Base-by-base conservation (phyloP, 75 land plant genomes). In the Gnetum montanum region DNA sequence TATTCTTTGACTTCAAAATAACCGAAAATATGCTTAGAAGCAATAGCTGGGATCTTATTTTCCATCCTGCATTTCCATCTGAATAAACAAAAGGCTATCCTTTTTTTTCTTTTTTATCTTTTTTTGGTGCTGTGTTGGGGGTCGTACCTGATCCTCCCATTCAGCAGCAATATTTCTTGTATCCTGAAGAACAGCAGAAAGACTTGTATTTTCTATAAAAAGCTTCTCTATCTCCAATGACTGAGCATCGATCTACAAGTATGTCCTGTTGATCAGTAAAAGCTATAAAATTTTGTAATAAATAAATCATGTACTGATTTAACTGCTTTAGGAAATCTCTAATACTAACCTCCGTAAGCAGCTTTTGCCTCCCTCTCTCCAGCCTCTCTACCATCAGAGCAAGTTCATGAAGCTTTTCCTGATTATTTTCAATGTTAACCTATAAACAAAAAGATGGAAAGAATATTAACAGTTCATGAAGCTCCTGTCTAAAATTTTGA, bases 151-250 rank as follows among this genome's bases (percentile, higher is more conserved):
- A 45, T 63, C 69, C 66, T 92, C 94, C 97, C 97, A 92, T 34
- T 75, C 82, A 25, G 62, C 61, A 23, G 76, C 76, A 43, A 70
- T 57, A 15, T 59, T 60, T 51, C 51, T 65, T 13, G 86, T 66
- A 29, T 88, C 94, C 43, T 82, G 70, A 24, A 84, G 65, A 33
- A 81, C 70, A 53, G 55, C 59, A 43, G 76, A 65, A 18, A 92
- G 73, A 58, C 59, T 77, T 15, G 74, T 69, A 57, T 92, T 92
- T 60, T 92, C 97, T 62, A 82, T 75, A 68, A 92, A 92, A 22
- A 88, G 84, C 68, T 81, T 81, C 53, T 92, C 97, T 47, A 92
- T 92, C 69, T 88, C 97, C 43, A 87, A 65, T 44, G 98, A 93
- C 66, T 88, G 95, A 26, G 70, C 58, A 73, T 93, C 95, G 68